Base-by-base conservation (phyloP, 2,329 filamentous ascomycete genomes). In the Colletotrichum limetticola region DNA sequence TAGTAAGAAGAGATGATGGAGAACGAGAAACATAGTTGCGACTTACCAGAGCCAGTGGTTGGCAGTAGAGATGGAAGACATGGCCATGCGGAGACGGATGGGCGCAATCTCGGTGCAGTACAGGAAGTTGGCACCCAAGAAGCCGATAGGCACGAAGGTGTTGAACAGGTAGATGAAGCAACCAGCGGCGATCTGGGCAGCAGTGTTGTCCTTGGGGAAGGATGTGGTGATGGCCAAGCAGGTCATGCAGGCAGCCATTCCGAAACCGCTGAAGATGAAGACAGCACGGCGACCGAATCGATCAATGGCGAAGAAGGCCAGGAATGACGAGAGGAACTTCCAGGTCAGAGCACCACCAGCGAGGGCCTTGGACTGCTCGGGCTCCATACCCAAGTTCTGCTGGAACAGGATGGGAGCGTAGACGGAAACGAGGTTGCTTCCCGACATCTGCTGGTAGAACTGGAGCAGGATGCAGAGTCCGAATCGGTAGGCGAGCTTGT, bases 121-220 rank as follows among this genome's bases (percentile, higher is more conserved):
- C 24, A 91, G 82, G 80, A 90, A 91, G 76, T 89, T 90, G 37
- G 88, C 85, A 1, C 89, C 89, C 0, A 90, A 83, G 80, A 90
- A 90, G 0, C 88, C 89, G 69, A 90, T 87, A 0, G 87, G 88
- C 57, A 90, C 87, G 79, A 91, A 91, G 76, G 87, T 88, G 79
- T 90, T 89, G 82, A 89, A 91, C 59, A 89, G 79, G 79, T 89
- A 91, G 61, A 91, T 84, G 79, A 90, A 90, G 74, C 88, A 84
- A 0, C 86, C 87, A 0, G 87, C 87, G 0, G 84, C 85, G 55
- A 90, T 85, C 72, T 87, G 84, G 2, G 88, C 85, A 1, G 82
- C 72, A 3, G 81, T 82, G 79, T 88, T 87, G 16, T 79, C 78
- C 37, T 79, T 81, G 14, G 85, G 83, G 76, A 85, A 86, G 24